These are phyloP conservation scores for Raphanus raphanistrum DNA, from an alignment of 345 rosid species.

Conservation along the genomic window DNA sequence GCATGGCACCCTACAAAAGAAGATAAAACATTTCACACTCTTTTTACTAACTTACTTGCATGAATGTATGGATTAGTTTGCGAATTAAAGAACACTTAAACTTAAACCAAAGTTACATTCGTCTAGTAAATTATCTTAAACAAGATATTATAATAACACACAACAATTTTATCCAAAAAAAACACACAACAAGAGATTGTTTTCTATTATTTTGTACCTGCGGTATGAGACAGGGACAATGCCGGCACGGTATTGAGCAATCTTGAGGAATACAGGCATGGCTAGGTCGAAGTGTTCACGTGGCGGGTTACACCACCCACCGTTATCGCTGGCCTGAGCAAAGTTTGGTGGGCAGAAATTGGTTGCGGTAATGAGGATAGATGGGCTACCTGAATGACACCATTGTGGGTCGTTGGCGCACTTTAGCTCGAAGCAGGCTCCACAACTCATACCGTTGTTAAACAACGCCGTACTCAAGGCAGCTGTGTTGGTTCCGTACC, in stretches of 20 bases:
- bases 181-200: not conserved
- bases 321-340: slow-evolving; percentile 54
- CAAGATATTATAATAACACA: not conserved
- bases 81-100: not conserved
- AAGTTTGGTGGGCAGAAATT: slow-evolving; percentile 59
- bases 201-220: slow-evolving; percentile 40
- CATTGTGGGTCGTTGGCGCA: slow-evolving; percentile 52
- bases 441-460: slow-evolving; percentile 48
- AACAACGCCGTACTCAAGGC: slow-evolving; percentile 56
- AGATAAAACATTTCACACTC: slow-evolving; percentile 14
- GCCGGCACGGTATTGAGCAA: slow-evolving; percentile 58
- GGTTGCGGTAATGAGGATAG: slow-evolving; percentile 51
- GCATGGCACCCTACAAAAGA: slow-evolving; percentile 43
- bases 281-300: slow-evolving; percentile 58
- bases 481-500: slow-evolving; percentile 53
- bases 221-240: slow-evolving; percentile 56
- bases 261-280: slow-evolving; percentile 54
- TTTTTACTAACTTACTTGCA: not conserved
- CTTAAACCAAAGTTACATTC: not conserved
- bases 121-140: not conserved
- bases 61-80: not conserved
- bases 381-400: slow-evolving; percentile 45
- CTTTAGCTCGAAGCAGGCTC: slow-evolving; percentile 51
- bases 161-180: no score
- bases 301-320: slow-evolving; percentile 71